Conservation (phyloP, 306 rosid genomes). For the Begonia masoniana region DNA sequence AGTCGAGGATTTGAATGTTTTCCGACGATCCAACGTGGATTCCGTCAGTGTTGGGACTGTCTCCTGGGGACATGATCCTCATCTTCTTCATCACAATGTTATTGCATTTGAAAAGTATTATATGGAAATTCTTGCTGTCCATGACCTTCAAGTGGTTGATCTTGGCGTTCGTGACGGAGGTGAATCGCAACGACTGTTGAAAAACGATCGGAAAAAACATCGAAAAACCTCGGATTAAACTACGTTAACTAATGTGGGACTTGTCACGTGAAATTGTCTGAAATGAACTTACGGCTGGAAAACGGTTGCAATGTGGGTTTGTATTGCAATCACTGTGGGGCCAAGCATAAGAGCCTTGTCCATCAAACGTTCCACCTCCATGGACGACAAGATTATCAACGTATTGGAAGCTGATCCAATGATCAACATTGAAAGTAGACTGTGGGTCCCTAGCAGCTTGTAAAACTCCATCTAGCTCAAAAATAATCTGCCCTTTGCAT, state of each 20-base stretch:
- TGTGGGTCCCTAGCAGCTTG: not conserved
- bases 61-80: slow-evolving; percentile 10
- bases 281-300: slow-evolving; percentile 17
- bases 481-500: slow-evolving; percentile 10
- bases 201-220: not conserved
- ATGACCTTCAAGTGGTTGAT: slow-evolving; percentile 5
- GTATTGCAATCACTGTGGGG: not conserved
- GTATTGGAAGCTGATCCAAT: slow-evolving; percentile 20
- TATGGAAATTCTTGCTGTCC: slow-evolving; percentile 24
- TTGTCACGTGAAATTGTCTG: no score
- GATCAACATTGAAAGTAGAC: slow-evolving; percentile 1
- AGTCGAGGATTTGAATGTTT: slow-evolving; percentile 2
- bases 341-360: slow-evolving; percentile 25
- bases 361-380: slow-evolving; percentile 26
- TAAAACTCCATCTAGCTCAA: slow-evolving; percentile 7
- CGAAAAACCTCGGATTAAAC: no score
- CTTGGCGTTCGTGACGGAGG: slow-evolving; percentile 4
- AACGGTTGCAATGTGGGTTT: slow-evolving; percentile 2
- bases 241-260: no score
- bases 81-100: not conserved
- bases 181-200: slow-evolving; percentile 13
- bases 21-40: slow-evolving; percentile 15
- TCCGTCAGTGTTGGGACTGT: slow-evolving; percentile 33
- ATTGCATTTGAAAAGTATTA: slow-evolving; percentile 2
- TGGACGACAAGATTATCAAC: slow-evolving; percentile 7